Conservation (phyloP, 1,284 basidiomycete genomes). For the Ceratobasidium sp. region DNA sequence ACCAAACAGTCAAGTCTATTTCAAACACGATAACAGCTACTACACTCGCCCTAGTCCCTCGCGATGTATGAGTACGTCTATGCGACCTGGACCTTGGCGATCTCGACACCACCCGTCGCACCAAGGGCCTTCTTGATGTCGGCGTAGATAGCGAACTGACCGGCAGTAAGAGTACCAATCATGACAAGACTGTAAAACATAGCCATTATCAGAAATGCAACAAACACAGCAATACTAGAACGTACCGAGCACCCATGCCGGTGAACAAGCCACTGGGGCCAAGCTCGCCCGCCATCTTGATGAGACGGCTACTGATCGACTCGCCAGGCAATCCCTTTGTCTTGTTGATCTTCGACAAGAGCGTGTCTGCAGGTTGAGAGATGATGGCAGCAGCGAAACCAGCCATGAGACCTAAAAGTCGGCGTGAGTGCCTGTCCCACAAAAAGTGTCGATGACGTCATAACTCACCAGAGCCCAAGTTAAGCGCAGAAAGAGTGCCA, state of each 20-base stretch:
- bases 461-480: slow-evolving; percentile 54
- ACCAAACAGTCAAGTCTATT: slow-evolving; percentile 28
- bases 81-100: slow-evolving; percentile 45
- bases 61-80: too few species aligned
- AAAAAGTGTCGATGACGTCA: neutral
- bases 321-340: slow-evolving; percentile 64
- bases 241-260: slow-evolving; percentile 56
- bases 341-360: slow-evolving; percentile 68
- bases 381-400: slow-evolving; percentile 68
- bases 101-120: slow-evolving; percentile 60
- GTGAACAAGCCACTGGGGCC: slow-evolving; percentile 63
- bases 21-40: slow-evolving; percentile 10
- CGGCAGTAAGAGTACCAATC: slow-evolving; percentile 65
- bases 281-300: slow-evolving; percentile 59
- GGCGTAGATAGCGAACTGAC: slow-evolving; percentile 61
- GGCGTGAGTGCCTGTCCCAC: neutral
- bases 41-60: too few species aligned
- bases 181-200: slow-evolving; percentile 57
- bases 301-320: slow-evolving; percentile 59
- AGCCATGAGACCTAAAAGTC: slow-evolving; percentile 58
- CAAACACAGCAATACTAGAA: neutral
- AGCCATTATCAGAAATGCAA: neutral
- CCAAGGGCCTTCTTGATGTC: slow-evolving; percentile 61
- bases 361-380: slow-evolving; percentile 66
- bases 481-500: slow-evolving; percentile 55